Percentiles rank a stretch among this genome's conserved stretches.
phyloP scores from a whole-genome alignment of 768 basidiomycete species.

The Porphyrellus cyaneotinctus region DNA sequence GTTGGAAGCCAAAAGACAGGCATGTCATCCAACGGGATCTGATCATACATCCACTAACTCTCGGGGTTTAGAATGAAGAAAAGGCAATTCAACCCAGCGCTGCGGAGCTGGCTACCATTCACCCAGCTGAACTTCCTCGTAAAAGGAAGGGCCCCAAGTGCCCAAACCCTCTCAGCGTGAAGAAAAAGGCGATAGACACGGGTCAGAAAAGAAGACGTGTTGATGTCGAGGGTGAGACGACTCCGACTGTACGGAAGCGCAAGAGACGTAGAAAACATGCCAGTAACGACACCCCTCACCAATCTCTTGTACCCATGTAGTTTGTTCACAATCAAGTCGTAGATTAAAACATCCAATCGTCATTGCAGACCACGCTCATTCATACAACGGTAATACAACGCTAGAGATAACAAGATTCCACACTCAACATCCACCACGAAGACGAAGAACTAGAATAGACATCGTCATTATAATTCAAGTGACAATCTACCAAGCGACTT shows the following conservation, averaged over 20 bases:
- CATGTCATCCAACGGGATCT: slow-evolving; percentile 25
- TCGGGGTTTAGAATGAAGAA: slow-evolving; percentile 54
- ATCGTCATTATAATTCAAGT: neutral
- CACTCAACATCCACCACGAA: slow-evolving; percentile 67
- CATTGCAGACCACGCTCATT: neutral
- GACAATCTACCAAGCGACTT: slow-evolving; percentile 2
- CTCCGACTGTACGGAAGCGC: slow-evolving; percentile 9
- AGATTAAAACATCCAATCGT: neutral
- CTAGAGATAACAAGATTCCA: neutral
- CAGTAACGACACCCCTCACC: neutral
- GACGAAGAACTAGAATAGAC: slow-evolving; percentile 53
- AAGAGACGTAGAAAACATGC: slow-evolving; percentile 22
- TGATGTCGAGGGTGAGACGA: neutral
- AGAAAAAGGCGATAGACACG: slow-evolving; percentile 63
- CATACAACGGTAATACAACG: slow-evolving; percentile 5
- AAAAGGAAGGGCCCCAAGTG: slow-evolving; percentile 71
- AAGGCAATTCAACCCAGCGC: slow-evolving; percentile 49
- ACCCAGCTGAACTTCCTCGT: slow-evolving; percentile 40
- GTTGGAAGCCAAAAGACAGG: slow-evolving; percentile 59
- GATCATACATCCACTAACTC: neutral
- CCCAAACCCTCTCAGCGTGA: slow-evolving; percentile 89
- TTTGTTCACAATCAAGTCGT: neutral
- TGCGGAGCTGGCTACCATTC: slow-evolving; percentile 45
- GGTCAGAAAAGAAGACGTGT: slow-evolving; percentile 22
- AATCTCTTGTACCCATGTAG: neutral